phyloP scores from a whole-genome alignment of 495 filamentous ascomycete genomes.

The Xeromyces bisporus region DNA sequence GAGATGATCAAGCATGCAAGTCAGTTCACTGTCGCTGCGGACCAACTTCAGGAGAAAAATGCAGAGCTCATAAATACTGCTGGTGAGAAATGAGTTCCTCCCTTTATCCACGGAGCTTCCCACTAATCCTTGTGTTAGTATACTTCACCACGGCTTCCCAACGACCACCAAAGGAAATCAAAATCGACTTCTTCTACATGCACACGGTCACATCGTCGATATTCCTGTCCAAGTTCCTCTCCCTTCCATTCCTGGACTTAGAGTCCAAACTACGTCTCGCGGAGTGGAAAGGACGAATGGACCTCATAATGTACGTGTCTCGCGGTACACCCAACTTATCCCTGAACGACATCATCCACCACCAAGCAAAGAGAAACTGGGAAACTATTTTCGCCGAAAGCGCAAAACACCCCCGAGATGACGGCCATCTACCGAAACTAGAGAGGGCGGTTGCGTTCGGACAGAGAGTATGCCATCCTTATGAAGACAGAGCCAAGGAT shows the following conservation, averaged over 20 bases:
- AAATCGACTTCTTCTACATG: constrained; percentile 74
- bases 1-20: constrained; percentile 43
- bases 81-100: constrained; percentile 16
- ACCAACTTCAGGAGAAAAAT: constrained; percentile 46
- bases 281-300: constrained; percentile 59
- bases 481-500: constrained; percentile 22
- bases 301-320: constrained; percentile 51
- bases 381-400: constrained; percentile 38
- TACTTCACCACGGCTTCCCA: constrained; percentile 48
- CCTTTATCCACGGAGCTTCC: constrained; percentile 1
- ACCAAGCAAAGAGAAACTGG: constrained; percentile 31
- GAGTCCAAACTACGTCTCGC: constrained; percentile 46
- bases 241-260: constrained; percentile 10
- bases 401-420: constrained; percentile 38
- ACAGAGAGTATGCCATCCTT: constrained; percentile 27
- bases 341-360: constrained; percentile 35
- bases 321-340: constrained; percentile 36
- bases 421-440: constrained; percentile 66
- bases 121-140: constrained; percentile 9
- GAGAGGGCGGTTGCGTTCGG: constrained; percentile 47
- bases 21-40: constrained; percentile 40
- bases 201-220: constrained; percentile 46
- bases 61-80: constrained; percentile 61
- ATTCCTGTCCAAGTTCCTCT: constrained; percentile 40
- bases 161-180: constrained; percentile 42